These are phyloP conservation scores for Kalmanozyma brasiliensis DNA, from an alignment of 1,284 basidiomycete genomes.

Conservation along the genomic window DNA sequence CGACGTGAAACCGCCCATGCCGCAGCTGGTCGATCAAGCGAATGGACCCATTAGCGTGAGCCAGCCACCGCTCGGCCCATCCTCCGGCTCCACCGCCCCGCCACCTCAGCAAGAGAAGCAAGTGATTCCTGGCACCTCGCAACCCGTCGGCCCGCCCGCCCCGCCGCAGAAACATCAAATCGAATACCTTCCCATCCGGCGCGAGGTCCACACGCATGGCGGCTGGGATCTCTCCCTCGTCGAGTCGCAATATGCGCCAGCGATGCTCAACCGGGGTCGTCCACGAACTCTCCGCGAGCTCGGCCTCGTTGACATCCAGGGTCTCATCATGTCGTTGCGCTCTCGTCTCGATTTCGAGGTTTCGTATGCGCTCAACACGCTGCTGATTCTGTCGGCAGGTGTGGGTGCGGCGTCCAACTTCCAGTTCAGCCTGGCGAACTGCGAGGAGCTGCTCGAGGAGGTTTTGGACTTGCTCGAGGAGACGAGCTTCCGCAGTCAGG, in stretches of 20 bases:
- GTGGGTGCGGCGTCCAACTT: constrained; percentile 74
- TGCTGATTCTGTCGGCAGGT: constrained; percentile 81
- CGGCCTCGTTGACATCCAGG: constrained; percentile 86
- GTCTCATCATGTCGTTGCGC: constrained; percentile 86
- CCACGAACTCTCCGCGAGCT: constrained; percentile 81
- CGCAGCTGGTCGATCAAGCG: constrained; percentile 20
- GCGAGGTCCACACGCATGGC: constrained; percentile 81
- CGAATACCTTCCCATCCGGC: constrained; percentile 85
- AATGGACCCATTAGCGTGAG: constrained; percentile 11
- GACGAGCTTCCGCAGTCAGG: constrained; percentile 75
- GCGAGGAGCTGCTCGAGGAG: constrained; percentile 86
- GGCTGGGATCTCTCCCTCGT: constrained; percentile 83
- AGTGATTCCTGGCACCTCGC: constrained; percentile 37
- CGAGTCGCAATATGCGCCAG: constrained; percentile 74
- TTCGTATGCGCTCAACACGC: constrained; percentile 87
- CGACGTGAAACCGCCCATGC: constrained; percentile 37
- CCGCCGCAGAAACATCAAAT: constrained; percentile 78
- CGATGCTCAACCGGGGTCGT: constrained; percentile 71
- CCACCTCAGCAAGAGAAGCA: constrained; percentile 28
- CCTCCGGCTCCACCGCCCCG: constrained; percentile 2
- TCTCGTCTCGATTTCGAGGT: constrained; percentile 85
- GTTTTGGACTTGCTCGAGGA: constrained; percentile 87
- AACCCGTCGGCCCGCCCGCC: constrained; percentile 32
- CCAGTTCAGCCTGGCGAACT: constrained; percentile 75
- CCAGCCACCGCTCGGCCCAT: constrained; percentile 9